These are phyloP conservation scores for Pisolithus microcarpus DNA, from an alignment of 768 basidiomycete species.

Conservation along the genomic window DNA sequence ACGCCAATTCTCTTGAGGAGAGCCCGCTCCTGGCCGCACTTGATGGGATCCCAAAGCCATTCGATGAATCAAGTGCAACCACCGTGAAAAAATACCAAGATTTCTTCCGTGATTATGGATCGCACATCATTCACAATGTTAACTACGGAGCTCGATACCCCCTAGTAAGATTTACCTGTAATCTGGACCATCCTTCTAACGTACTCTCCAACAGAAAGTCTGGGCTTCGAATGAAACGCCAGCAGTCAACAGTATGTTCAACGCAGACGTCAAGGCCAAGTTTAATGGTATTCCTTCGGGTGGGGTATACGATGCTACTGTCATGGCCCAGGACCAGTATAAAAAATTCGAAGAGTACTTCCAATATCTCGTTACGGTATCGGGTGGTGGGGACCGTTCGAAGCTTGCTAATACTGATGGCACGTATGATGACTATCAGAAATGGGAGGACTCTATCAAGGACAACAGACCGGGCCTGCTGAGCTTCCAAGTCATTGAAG, in stretches of 20 bases:
- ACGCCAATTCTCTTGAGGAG: not conserved
- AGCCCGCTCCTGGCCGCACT: not conserved
- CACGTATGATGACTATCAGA: constrained; percentile 1
- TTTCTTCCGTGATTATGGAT: not conserved
- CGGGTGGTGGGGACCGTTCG: constrained; percentile 5
- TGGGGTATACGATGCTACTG: not conserved
- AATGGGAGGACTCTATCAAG: constrained; percentile 1
- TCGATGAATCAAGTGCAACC: not conserved
- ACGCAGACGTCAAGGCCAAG: constrained; percentile 5
- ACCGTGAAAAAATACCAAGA: not conserved
- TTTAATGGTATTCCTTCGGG: constrained; percentile 5
- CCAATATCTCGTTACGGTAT: constrained; percentile 4
- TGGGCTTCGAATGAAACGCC: constrained; percentile 3
- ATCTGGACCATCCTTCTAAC: not conserved
- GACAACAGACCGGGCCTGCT: not conserved
- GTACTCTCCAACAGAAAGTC: not conserved
- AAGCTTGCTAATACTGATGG: not conserved
- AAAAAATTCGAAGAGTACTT: constrained; percentile 1
- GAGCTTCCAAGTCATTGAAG: constrained; percentile 3
- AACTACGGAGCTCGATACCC: not conserved
- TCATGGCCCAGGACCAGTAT: constrained; percentile 2
- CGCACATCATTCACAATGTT: not conserved
- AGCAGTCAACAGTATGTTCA: constrained; percentile 1
- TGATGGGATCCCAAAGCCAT: not conserved
- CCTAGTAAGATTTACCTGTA: not conserved